phyloP scores from a whole-genome alignment of 148 eudicot genomes.

The Diospyros lotus region DNA sequence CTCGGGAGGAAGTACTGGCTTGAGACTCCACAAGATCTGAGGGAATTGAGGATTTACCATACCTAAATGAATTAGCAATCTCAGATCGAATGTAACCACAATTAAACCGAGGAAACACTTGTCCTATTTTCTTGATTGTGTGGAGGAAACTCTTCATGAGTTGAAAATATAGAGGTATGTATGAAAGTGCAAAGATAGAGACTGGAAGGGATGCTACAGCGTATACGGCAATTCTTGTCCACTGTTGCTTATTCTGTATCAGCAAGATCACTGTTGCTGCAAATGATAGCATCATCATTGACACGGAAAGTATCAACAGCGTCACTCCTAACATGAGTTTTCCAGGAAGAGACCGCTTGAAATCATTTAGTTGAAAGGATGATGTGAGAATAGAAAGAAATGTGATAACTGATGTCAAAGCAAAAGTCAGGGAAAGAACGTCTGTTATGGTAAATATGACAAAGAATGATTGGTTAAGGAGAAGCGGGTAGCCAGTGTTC shows the following conservation, averaged over 20 bases:
- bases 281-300: conserved; percentile 7
- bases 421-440: not conserved
- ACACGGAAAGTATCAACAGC: not conserved
- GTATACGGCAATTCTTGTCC: conserved; percentile 4
- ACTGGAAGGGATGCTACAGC: conserved; percentile 5
- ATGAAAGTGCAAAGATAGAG: not conserved
- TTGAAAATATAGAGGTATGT: not conserved
- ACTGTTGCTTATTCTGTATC: not conserved
- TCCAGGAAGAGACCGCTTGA: not conserved
- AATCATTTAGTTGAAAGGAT: not conserved
- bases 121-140: not conserved
- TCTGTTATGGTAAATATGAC: not conserved
- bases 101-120: not conserved
- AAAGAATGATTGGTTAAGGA: not conserved
- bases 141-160: not conserved
- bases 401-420: not conserved
- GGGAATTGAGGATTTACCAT: not conserved
- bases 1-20: not conserved
- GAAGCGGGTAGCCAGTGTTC: not conserved
- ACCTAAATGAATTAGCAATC: not conserved
- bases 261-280: not conserved
- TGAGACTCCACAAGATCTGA: not conserved
- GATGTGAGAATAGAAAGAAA: conserved; percentile 4
- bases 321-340: not conserved
- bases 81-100: not conserved